phyloP scores from a whole-genome alignment of 805 yeast species.

The Yarrowia sp. region DNA sequence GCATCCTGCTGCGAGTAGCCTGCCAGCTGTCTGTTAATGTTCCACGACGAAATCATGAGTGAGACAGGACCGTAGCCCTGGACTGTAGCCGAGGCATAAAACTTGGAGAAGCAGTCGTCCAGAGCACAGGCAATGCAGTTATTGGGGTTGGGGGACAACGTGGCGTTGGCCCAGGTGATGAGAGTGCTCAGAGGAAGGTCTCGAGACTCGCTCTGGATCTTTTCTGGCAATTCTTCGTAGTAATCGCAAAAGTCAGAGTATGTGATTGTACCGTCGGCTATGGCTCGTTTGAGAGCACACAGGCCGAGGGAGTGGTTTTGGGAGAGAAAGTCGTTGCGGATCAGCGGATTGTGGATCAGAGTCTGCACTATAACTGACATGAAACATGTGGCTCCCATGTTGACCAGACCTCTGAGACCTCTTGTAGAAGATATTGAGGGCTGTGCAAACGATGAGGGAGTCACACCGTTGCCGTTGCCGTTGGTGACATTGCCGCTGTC shows the following conservation, averaged over 20 bases:
- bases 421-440: slow-evolving; percentile 43
- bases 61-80: slow-evolving; percentile 80
- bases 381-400: slow-evolving; percentile 96
- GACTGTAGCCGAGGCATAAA: slow-evolving; percentile 59
- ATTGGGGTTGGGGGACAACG: slow-evolving; percentile 20
- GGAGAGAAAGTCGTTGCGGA: slow-evolving; percentile 70
- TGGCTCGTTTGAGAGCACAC: slow-evolving; percentile 32
- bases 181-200: not conserved
- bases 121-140: slow-evolving; percentile 80
- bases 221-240: slow-evolving; percentile 10
- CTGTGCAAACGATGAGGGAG: not conserved
- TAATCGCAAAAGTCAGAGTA: slow-evolving; percentile 22
- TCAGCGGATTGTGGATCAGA: slow-evolving; percentile 82
- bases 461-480: not conserved
- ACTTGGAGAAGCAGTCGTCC: slow-evolving; percentile 70
- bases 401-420: slow-evolving; percentile 86
- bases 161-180: slow-evolving; percentile 25
- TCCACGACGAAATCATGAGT: slow-evolving; percentile 82
- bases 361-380: slow-evolving; percentile 93
- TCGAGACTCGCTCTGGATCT: not conserved
- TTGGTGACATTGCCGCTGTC: not conserved
- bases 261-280: slow-evolving; percentile 28
- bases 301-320: slow-evolving; percentile 65
- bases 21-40: slow-evolving; percentile 69
- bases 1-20: slow-evolving; percentile 99